Evolutionary conservation across 2,329 filamentous ascomycete genomes (phyloP).

Genomic region (Cryphonectria japonica): DNA sequence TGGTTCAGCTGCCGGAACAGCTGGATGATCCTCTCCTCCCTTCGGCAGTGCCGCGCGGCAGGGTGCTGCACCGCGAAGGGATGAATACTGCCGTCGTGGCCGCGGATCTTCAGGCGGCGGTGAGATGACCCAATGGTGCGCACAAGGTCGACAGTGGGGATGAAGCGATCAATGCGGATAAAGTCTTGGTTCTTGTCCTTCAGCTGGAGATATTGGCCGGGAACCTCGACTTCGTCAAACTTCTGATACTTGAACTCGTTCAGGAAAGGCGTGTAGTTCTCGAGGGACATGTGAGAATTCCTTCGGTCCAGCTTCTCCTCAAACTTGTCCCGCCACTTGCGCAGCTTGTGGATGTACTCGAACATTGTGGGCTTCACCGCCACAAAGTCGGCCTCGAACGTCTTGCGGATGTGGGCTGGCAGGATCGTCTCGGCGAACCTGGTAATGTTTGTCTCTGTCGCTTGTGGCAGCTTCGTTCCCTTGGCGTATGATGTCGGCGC

Average conservation of each 20-base stretch:
- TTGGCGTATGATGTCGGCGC: constrained; percentile 85
- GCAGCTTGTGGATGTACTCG: constrained; percentile 96
- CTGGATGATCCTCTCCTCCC: constrained; percentile 94
- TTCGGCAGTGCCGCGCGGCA: constrained; percentile 85
- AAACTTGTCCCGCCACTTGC: constrained; percentile 95
- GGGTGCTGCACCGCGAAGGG: constrained; percentile 96
- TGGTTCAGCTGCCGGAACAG: constrained; percentile 98
- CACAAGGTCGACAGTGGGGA: constrained; percentile 92
- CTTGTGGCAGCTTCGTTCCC: constrained; percentile 85
- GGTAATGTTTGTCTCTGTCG: constrained; percentile 95
- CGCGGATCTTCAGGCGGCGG: constrained; percentile 90
- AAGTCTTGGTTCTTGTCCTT: constrained; percentile 99
- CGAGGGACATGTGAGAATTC: constrained; percentile 72
- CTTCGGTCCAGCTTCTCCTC: constrained; percentile 95
- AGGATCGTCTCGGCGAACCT: constrained; percentile 96
- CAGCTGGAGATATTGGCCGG: constrained; percentile 94
- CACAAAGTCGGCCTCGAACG: constrained; percentile 98
- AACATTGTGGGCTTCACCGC: constrained; percentile 94
- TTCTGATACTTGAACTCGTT: constrained; percentile 98
- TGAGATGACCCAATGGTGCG: constrained; percentile 90
- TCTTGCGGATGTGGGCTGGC: constrained; percentile 90
- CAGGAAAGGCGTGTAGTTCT: constrained; percentile 85
- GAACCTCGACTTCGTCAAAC: constrained; percentile 97
- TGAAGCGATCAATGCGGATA: constrained; percentile 93
- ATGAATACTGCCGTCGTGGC: constrained; percentile 96